Base-by-base conservation (phyloP, 179 eudicot genomes). In the Silene coronaria region DNA sequence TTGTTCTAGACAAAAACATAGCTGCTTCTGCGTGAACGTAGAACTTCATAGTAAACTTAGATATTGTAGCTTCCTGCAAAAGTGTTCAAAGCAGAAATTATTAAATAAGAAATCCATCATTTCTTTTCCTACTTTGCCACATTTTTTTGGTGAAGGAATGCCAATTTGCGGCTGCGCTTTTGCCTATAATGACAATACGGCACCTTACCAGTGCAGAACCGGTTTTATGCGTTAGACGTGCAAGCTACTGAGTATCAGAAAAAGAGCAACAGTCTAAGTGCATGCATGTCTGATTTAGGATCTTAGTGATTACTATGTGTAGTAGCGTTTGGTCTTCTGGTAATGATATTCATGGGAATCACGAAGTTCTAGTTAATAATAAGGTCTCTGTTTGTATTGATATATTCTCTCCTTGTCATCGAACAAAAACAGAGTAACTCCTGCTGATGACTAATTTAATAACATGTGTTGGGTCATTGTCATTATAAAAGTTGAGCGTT, bases 61-160 rank as follows among this genome's bases (percentile, higher is more conserved):
- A 61, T 77, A 60, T 55, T 73, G 53, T 14, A 70, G 27, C 72
- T 62, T 63, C 78, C 84, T 81, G 84, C 23, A 73, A 67, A 67
- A 53, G 27, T 62, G 46, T 65, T 24, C 71, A 77, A 77, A 62
- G 55, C 36, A 53, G 62, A 73, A 14, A 16, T 21, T 28, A 51
- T 73, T 51, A 77, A 48, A 67, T 13, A 46, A 34, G 34, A 23
- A 62, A 71, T 23, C 27, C 21, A 64, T 8, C 45, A 61, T 59
- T 28, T 34, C 16, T 36, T 8, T 38, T 38, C 2, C 23, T 59
- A 6, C 46, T 22, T 28, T 38, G 38, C 42, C 45, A 27, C 42
- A 42, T 60, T 46, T 64, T 23, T 17, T 3, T 23, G 55, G 53
- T 1, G 48, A 7, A 1, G n/a, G 42, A 1, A 0, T 58, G 26